A percentile compares a stretch with the other conserved stretches of the same genome.
Evolutionary conservation across 2,329 filamentous ascomycete genomes (phyloP).

Genomic region (Penicillium sp.): DNA sequence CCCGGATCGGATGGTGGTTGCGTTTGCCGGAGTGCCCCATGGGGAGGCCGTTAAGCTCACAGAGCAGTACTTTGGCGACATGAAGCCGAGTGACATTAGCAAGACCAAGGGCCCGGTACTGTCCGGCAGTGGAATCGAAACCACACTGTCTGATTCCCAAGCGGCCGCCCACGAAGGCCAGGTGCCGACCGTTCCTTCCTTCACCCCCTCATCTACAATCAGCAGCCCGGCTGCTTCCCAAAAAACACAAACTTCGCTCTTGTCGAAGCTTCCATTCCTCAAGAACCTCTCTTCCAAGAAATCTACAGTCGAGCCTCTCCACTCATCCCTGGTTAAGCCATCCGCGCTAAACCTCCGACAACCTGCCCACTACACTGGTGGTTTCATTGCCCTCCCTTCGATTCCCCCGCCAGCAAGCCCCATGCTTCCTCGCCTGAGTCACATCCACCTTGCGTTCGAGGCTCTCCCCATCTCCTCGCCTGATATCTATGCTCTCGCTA

Average conservation of each 20-base stretch:
- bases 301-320: slow-evolving; percentile 56
- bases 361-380: slow-evolving; percentile 85
- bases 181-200: slow-evolving; percentile 38
- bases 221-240: slow-evolving; percentile 38
- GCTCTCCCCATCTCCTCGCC: slow-evolving; percentile 84
- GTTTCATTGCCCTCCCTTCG: slow-evolving; percentile 80
- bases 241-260: slow-evolving; percentile 59
- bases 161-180: slow-evolving; percentile 32
- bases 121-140: slow-evolving; percentile 59
- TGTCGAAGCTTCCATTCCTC: slow-evolving; percentile 84
- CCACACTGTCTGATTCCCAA: slow-evolving; percentile 38
- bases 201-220: slow-evolving; percentile 42
- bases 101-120: slow-evolving; percentile 49
- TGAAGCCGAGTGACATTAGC: slow-evolving; percentile 60
- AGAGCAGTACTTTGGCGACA: slow-evolving; percentile 86
- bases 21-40: slow-evolving; percentile 90
- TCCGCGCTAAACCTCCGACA: slow-evolving; percentile 57
- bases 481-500: slow-evolving; percentile 95
- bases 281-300: slow-evolving; percentile 76
- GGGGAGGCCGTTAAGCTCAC: slow-evolving; percentile 73
- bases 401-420: slow-evolving; percentile 77
- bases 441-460: slow-evolving; percentile 96
- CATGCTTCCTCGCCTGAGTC: slow-evolving; percentile 74
- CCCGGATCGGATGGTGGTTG: slow-evolving; percentile 88
- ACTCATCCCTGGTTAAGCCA: slow-evolving; percentile 46